Conservation (phyloP, 495 filamentous ascomycete species). For the Mytilinidion resinicola region DNA sequence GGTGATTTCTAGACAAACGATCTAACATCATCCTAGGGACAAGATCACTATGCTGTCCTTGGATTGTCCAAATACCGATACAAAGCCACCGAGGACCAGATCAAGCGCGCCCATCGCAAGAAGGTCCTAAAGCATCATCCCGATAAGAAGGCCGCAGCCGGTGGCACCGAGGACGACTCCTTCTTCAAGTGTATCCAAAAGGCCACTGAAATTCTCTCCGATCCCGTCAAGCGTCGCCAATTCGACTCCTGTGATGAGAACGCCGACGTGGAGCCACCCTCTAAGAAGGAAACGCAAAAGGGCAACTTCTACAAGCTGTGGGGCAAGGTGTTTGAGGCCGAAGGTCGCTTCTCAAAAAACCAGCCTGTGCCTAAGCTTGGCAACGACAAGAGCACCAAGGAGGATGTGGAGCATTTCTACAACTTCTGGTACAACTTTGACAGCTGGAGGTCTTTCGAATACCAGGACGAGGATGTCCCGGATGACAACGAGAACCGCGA, state of each 20-base stretch:
- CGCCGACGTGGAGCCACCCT: slow-evolving; percentile 83
- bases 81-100: slow-evolving; percentile 91
- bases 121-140: slow-evolving; percentile 98
- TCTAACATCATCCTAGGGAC: slow-evolving; percentile 48
- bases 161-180: slow-evolving; percentile 83
- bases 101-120: slow-evolving; percentile 97
- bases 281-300: slow-evolving; percentile 78
- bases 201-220: slow-evolving; percentile 84
- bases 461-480: slow-evolving; percentile 96
- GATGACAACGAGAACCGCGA: slow-evolving; percentile 98
- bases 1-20: not conserved
- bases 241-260: slow-evolving; percentile 94
- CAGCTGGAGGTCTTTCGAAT: slow-evolving; percentile 95
- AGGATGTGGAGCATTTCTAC: slow-evolving; percentile 91
- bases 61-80: slow-evolving; percentile 87
- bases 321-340: slow-evolving; percentile 76
- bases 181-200: slow-evolving; percentile 99
- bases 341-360: slow-evolving; percentile 83
- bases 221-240: slow-evolving; percentile 88
- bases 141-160: slow-evolving; percentile 92
- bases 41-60: slow-evolving; percentile 98
- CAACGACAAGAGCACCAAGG: slow-evolving; percentile 75
- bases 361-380: slow-evolving; percentile 83
- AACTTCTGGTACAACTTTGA: slow-evolving; percentile 99
- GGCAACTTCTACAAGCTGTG: slow-evolving; percentile 94